Conservation (phyloP, 2,329 filamentous ascomycete species). For the Apiospora malaysiana region DNA sequence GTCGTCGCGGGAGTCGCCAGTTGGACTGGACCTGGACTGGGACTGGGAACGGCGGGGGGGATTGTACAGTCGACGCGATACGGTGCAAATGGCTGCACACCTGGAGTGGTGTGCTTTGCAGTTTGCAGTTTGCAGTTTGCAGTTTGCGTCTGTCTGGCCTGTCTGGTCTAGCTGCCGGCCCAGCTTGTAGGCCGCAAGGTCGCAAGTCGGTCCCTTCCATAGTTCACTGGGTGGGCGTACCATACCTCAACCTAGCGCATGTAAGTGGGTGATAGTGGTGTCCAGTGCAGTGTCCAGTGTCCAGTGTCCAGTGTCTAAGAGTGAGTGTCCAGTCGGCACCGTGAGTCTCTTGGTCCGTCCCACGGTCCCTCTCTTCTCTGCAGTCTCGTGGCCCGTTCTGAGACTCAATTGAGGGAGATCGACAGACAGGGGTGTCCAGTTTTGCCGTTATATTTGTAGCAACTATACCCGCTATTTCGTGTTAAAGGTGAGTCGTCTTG, state of each 20-base stretch:
- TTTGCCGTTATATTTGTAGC: conserved; percentile 17
- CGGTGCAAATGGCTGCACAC: not conserved
- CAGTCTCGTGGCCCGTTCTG: conserved; percentile 16
- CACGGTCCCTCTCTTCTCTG: conserved; percentile 2
- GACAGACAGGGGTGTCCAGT: conserved; percentile 1
- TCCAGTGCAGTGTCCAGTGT: not conserved
- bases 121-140: not conserved
- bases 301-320: not conserved
- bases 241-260: too few species aligned
- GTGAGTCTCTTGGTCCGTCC: conserved; percentile 3
- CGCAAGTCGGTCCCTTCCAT: not conserved
- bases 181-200: not conserved
- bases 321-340: conserved; percentile 8
- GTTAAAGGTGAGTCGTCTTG: conserved; percentile 11
- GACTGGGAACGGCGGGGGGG: not conserved
- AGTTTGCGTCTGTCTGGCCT: not conserved
- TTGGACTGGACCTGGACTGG: too few species aligned
- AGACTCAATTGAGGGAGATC: conserved; percentile 19
- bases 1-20: conserved; percentile 10
- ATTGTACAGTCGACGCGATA: not conserved
- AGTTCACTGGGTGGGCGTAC: not conserved
- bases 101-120: conserved; percentile 15
- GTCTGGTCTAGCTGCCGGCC: not conserved
- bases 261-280: not conserved
- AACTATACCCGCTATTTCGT: conserved; percentile 12